Percentiles rank a stretch among this genome's conserved stretches.
These are phyloP conservation scores for Deuterostichococcus epilithicus DNA, from an alignment of 139 green algal species.

Conservation along the genomic window DNA sequence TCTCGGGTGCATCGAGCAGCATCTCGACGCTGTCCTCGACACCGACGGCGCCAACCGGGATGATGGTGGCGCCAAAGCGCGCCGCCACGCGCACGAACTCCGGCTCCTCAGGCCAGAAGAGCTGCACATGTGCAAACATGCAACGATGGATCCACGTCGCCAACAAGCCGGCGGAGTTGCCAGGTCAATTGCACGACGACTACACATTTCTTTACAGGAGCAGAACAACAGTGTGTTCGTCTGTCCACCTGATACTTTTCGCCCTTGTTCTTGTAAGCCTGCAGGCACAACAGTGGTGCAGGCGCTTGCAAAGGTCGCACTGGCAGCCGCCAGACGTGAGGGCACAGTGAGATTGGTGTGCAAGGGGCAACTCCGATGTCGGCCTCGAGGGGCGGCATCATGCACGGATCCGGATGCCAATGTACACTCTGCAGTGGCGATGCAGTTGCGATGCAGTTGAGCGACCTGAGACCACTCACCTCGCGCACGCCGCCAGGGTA, in stretches of 20 bases:
- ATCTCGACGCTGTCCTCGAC: conserved; percentile 68
- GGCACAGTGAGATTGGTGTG: no score
- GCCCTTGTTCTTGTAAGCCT: conserved; percentile 67
- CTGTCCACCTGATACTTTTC: conserved; percentile 91
- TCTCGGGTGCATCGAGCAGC: conserved; percentile 50
- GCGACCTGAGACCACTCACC: conserved; percentile 21
- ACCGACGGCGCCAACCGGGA: conserved; percentile 89
- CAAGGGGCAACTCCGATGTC: no score
- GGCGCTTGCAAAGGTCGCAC: neutral
- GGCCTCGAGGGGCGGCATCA: no score
- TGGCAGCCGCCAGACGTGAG: conserved; percentile 11
- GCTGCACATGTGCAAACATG: no score
- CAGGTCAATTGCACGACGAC: no score
- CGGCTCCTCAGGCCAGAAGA: conserved; percentile 83
- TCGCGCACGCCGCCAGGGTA: conserved; percentile 85
- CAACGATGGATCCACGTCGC: no score
- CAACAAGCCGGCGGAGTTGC: no score
- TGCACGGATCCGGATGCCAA: no score
- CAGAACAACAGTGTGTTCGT: no score
- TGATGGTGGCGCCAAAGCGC: conserved; percentile 83
- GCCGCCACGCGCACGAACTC: conserved; percentile 93
- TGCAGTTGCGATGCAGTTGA: no score
- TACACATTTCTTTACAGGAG: no score
- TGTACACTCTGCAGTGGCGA: no score
- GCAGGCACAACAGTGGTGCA: neutral